These are phyloP conservation scores for Penicillium silybi DNA, from an alignment of 495 filamentous ascomycete genomes.

Conservation along the genomic window DNA sequence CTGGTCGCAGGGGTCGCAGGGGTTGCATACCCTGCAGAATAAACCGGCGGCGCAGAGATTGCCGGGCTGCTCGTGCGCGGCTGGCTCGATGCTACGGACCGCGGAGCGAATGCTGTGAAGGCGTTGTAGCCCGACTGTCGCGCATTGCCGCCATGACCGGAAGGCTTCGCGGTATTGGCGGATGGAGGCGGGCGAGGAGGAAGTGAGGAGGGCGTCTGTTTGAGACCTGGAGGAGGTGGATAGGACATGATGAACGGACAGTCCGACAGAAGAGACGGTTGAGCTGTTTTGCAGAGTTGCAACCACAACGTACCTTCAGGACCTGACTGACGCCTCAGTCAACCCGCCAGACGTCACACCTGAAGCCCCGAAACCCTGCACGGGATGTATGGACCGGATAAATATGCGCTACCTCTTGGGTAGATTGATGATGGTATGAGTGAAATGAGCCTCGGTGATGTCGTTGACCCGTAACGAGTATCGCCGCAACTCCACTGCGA, in stretches of 20 bases:
- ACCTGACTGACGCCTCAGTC: conserved; percentile 37
- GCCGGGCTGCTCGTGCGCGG: conserved; percentile 39
- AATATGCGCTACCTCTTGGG: neutral
- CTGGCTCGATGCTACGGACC: conserved; percentile 55
- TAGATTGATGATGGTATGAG: neutral
- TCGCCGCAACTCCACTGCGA: neutral
- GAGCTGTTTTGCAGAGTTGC: conserved; percentile 33
- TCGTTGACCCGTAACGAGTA: neutral
- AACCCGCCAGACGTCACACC: conserved; percentile 36
- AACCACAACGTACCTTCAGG: conserved; percentile 60
- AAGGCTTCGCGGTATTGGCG: conserved; percentile 43
- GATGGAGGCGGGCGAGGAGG: conserved; percentile 79
- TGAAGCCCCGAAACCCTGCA: conserved; percentile 25
- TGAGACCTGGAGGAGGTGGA: conserved; percentile 86
- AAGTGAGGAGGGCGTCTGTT: conserved; percentile 65
- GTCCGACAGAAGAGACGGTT: conserved; percentile 39
- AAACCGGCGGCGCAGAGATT: conserved; percentile 41
- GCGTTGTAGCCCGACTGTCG: conserved; percentile 33
- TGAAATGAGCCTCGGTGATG: neutral
- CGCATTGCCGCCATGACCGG: conserved; percentile 33
- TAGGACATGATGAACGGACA: conserved; percentile 89
- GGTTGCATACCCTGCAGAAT: conserved; percentile 36
- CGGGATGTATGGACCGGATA: neutral
- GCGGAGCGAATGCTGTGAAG: conserved; percentile 59
- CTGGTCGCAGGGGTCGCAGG: conserved; percentile 25